phyloP scores from a whole-genome alignment of 345 rosid species.

The Citrus sinensis region DNA sequence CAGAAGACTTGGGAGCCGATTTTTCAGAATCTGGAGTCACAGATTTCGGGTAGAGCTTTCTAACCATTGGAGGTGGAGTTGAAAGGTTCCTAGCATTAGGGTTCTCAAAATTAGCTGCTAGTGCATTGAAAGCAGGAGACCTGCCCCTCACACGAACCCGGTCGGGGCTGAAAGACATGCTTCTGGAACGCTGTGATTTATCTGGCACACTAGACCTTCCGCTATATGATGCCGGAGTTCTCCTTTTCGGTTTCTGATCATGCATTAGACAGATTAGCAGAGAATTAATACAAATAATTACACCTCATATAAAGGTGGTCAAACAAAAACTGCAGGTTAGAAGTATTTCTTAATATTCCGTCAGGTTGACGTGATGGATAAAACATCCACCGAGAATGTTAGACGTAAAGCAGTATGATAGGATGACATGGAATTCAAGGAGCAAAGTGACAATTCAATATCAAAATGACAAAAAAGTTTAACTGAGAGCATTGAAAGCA shows the following conservation, averaged over 20 bases:
- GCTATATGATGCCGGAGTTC: constrained; percentile 69
- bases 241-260: constrained; percentile 87
- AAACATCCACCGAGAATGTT: too few relatives aligned
- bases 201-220: constrained; percentile 90
- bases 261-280: background rate
- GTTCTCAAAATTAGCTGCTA: constrained; percentile 94
- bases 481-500: constrained; percentile 8
- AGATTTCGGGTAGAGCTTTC: constrained; percentile 93
- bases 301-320: background rate
- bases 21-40: constrained; percentile 69
- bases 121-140: constrained; percentile 96
- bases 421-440: background rate
- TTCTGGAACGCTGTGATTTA: constrained; percentile 93
- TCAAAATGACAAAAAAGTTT: background rate
- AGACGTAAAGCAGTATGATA: background rate
- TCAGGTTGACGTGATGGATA: background rate
- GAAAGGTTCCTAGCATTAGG: constrained; percentile 79
- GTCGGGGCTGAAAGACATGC: constrained; percentile 95
- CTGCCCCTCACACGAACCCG: constrained; percentile 97
- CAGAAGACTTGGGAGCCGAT: constrained; percentile 55
- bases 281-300: background rate
- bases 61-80: constrained; percentile 93
- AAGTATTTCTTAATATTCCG: background rate
- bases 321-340: background rate
- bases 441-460: background rate